These are phyloP conservation scores for Plasmodium knowlesi DNA, from an alignment of 169 alveolate genomes.

Conservation along the genomic window DNA sequence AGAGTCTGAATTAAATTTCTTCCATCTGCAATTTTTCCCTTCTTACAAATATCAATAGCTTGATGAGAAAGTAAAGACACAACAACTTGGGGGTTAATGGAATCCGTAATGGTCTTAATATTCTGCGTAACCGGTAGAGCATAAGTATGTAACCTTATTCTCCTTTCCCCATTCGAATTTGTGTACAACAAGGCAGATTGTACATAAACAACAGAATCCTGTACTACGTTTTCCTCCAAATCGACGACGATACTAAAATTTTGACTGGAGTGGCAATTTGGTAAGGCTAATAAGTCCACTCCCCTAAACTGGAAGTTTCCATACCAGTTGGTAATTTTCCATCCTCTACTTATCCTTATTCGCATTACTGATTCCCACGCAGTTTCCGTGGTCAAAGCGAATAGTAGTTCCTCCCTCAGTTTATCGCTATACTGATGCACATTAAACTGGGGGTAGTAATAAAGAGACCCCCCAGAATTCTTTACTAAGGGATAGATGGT, in stretches of 20 bases:
- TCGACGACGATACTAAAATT: constrained; percentile 90
- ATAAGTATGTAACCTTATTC: constrained; percentile 96
- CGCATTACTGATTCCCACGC: constrained; percentile 99
- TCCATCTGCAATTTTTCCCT: constrained; percentile 88
- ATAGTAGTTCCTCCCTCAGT: constrained; percentile 89
- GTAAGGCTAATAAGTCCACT: constrained; percentile 91
- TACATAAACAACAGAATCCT: constrained; percentile 90
- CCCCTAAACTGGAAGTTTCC: constrained; percentile 95
- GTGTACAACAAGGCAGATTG: constrained; percentile 98
- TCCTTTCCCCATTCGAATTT: constrained; percentile 97
- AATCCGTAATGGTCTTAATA: constrained; percentile 80
- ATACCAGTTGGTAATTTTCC: constrained; percentile 92
- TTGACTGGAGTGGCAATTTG: constrained; percentile 92
- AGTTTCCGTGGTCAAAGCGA: constrained; percentile 88
- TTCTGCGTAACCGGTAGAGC: constrained; percentile 94
- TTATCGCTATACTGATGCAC: constrained; percentile 80
- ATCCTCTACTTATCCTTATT: constrained; percentile 95
- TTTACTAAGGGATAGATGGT: constrained; percentile 43
- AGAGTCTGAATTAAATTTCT: constrained; percentile 84
- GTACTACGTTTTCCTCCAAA: constrained; percentile 85
- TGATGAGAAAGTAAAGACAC: constrained; percentile 82
- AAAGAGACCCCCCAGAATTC: constrained; percentile 71
- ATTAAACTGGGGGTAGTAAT: constrained; percentile 78
- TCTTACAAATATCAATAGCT: constrained; percentile 77
- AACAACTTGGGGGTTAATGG: constrained; percentile 86